phyloP scores from a whole-genome alignment of 768 basidiomycete species.

The Tubosaeta sp. region DNA sequence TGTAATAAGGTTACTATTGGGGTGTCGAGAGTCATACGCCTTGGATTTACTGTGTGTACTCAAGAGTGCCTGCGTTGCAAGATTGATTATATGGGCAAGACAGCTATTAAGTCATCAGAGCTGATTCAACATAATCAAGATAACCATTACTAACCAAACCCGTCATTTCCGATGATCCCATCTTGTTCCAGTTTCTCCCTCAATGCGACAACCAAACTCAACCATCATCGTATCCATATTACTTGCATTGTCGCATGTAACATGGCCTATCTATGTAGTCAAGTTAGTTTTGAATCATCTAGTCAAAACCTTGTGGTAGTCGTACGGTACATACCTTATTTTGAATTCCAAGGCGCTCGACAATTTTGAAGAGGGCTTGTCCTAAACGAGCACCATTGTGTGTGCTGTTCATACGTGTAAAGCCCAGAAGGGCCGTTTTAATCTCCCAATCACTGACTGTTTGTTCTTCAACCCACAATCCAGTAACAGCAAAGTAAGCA shows the following conservation, averaged over 20 bases:
- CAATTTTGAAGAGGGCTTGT: slow-evolving; percentile 36
- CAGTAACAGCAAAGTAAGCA: not conserved
- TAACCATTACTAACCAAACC: not conserved
- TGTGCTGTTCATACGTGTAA: slow-evolving; percentile 34
- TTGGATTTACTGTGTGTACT: not conserved
- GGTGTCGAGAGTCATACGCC: not conserved
- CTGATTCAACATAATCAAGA: not conserved
- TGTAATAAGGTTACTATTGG: not conserved
- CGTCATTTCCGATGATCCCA: not conserved
- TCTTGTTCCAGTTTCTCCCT: not conserved
- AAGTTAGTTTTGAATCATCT: too few relatives aligned
- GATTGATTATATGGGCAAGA: slow-evolving; percentile 1
- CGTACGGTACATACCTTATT: slow-evolving; percentile 29
- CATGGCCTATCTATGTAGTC: slow-evolving; percentile 25
- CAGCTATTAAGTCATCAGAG: not conserved
- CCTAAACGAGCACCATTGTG: slow-evolving; percentile 37
- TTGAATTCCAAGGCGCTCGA: slow-evolving; percentile 20
- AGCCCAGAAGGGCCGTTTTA: slow-evolving; percentile 30
- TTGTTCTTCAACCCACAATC: not conserved
- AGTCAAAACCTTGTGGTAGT: too few relatives aligned
- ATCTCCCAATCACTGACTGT: not conserved
- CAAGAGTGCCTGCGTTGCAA: not conserved
- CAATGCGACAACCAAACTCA: slow-evolving; percentile 17
- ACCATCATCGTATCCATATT: slow-evolving; percentile 36
- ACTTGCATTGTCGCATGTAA: slow-evolving; percentile 36